phyloP scores from a whole-genome alignment of 2,329 filamentous ascomycete species.

The Aspergillus flavus region DNA sequence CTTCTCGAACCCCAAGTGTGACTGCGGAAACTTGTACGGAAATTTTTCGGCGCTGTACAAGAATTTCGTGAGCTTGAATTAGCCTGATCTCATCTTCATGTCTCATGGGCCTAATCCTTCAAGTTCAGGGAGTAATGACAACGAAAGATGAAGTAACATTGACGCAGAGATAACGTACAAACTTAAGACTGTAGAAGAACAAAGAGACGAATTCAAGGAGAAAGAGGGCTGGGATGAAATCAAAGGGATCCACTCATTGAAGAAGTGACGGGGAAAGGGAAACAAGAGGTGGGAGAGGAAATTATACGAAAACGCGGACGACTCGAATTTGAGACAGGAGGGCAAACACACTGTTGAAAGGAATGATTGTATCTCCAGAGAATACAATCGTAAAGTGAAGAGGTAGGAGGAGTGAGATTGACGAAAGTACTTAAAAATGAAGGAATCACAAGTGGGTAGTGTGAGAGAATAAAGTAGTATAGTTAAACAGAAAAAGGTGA shows the following conservation, averaged over 20 bases:
- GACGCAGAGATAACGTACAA: not conserved
- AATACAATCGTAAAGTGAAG: not conserved
- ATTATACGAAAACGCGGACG: not conserved
- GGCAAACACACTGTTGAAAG: not conserved
- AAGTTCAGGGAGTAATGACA: not conserved
- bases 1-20: conserved; percentile 31
- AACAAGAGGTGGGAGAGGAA: not conserved
- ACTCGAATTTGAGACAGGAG: not conserved
- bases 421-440: conserved; percentile 13
- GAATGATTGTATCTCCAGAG: not conserved
- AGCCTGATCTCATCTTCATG: conserved; percentile 5
- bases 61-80: conserved; percentile 5
- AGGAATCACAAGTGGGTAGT: conserved; percentile 10
- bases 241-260: not conserved
- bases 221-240: not conserved
- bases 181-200: not conserved
- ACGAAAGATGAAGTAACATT: not conserved
- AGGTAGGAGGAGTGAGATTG: conserved; percentile 8
- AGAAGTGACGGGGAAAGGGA: not conserved
- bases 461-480: conserved; percentile 9
- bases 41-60: conserved; percentile 28
- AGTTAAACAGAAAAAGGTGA: not conserved
- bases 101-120: not conserved
- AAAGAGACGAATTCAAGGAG: not conserved
- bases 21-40: conserved; percentile 33